These are phyloP conservation scores for Letharia columbiana DNA, from an alignment of 495 filamentous ascomycete genomes.

Conservation along the genomic window DNA sequence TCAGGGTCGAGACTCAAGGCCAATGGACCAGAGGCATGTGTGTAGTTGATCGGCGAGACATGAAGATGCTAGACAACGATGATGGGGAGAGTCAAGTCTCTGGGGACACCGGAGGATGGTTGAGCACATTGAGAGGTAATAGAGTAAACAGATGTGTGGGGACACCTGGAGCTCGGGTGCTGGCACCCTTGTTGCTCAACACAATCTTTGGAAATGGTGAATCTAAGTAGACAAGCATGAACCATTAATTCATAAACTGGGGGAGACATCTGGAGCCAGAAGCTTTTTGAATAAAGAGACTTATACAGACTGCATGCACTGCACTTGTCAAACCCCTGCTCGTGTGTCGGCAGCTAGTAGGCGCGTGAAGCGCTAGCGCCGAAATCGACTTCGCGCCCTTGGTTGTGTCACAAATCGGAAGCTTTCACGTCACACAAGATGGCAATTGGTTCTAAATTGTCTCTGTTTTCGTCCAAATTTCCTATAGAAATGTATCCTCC, in stretches of 20 bases:
- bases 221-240: not conserved
- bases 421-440: not conserved
- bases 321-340: not conserved
- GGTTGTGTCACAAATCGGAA: not conserved
- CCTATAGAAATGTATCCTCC: not conserved
- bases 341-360: not conserved
- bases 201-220: constrained; percentile 32
- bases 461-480: not conserved
- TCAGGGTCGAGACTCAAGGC: constrained; percentile 76
- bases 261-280: not conserved
- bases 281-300: not conserved
- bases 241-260: not conserved
- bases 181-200: constrained; percentile 38
- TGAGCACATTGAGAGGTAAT: constrained; percentile 62
- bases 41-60: constrained; percentile 63
- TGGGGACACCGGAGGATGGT: constrained; percentile 66
- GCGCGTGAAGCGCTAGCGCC: constrained; percentile 1
- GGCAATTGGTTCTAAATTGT: not conserved
- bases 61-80: constrained; percentile 51
- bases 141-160: constrained; percentile 60
- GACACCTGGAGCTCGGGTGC: constrained; percentile 37
- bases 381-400: not conserved
- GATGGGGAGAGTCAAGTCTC: constrained; percentile 39
- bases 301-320: not conserved
- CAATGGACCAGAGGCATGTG: constrained; percentile 95